phyloP scores from a whole-genome alignment of 2,329 filamentous ascomycete genomes.

The Rhynchosporium secalis region DNA sequence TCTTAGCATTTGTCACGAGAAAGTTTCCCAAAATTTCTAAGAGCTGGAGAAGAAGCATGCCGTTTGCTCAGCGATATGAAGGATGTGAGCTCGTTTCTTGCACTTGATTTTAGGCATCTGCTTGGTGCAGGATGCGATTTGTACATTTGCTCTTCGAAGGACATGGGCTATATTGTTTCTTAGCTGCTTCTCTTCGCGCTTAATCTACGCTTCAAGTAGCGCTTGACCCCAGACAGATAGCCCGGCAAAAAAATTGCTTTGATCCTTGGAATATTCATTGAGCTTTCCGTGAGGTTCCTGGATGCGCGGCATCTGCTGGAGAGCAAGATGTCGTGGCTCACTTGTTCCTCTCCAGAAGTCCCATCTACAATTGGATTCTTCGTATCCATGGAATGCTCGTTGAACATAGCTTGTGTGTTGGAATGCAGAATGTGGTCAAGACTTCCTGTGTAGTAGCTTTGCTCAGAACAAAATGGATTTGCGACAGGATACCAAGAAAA shows the following conservation, averaged over 20 bases:
- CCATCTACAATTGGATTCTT: slow-evolving; percentile 13
- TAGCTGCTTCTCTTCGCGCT: neutral
- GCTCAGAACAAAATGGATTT: slow-evolving; percentile 13
- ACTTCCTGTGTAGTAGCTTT: slow-evolving; percentile 13
- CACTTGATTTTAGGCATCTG: slow-evolving; percentile 13
- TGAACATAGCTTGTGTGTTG: slow-evolving; percentile 12
- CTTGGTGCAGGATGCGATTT: neutral
- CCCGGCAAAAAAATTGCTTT: slow-evolving; percentile 2
- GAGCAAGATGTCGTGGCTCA: slow-evolving; percentile 13
- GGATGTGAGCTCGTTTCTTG: neutral
- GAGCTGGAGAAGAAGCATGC: slow-evolving; percentile 7
- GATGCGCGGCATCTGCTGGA: slow-evolving; percentile 3
- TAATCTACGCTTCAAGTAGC: slow-evolving; percentile 8
- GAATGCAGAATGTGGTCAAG: slow-evolving; percentile 10
- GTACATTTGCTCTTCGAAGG: slow-evolving; percentile 1
- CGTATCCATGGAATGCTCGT: slow-evolving; percentile 16
- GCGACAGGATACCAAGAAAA: slow-evolving; percentile 15
- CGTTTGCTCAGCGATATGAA: neutral
- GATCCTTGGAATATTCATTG: neutral
- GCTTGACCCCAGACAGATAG: slow-evolving; percentile 4
- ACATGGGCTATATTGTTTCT: neutral
- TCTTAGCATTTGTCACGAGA: slow-evolving; percentile 24
- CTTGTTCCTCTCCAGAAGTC: slow-evolving; percentile 11
- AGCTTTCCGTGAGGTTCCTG: neutral
- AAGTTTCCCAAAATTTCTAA: slow-evolving; percentile 7